phyloP scores from a whole-genome alignment of 768 basidiomycete species.

The Lanmaoa rubissima region DNA sequence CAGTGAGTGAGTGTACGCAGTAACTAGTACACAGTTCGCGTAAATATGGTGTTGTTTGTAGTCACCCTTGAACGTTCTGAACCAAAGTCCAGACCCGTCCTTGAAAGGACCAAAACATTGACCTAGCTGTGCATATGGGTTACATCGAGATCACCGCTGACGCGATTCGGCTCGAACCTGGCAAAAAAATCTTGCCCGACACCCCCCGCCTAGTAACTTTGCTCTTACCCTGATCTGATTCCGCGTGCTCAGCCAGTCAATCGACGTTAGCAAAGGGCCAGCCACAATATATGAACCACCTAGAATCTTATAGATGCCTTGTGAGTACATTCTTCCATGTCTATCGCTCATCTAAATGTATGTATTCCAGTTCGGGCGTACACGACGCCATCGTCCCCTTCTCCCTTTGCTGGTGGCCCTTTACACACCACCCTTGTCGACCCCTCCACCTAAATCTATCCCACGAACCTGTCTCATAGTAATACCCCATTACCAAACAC shows the following conservation, averaged over 20 bases:
- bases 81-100: too few relatives aligned
- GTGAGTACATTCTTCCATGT: conserved; percentile 40
- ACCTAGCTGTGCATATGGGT: too few relatives aligned
- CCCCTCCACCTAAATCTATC: conserved; percentile 38
- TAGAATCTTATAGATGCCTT: conserved; percentile 87
- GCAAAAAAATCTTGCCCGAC: too few relatives aligned
- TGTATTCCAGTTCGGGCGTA: conserved; percentile 51
- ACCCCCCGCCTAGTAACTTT: too few relatives aligned
- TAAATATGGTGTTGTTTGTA: too few relatives aligned
- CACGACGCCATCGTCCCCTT: conserved; percentile 47
- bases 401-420: conserved; percentile 41
- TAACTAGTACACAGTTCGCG: too few relatives aligned
- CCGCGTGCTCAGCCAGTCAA: conserved; percentile 33
- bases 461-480: not conserved
- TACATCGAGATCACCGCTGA: too few relatives aligned
- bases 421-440: conserved; percentile 37
- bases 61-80: too few relatives aligned
- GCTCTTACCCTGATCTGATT: too few relatives aligned
- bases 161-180: too few relatives aligned
- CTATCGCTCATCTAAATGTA: conserved; percentile 21
- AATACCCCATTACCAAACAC: not conserved
- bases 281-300: conserved; percentile 81
- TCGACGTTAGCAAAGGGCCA: conserved; percentile 52
- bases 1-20: too few relatives aligned
- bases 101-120: too few relatives aligned